Evolutionary conservation across 352 stramenopile genomes (phyloP).

Genomic region (Globisporangium cederbergense): DNA sequence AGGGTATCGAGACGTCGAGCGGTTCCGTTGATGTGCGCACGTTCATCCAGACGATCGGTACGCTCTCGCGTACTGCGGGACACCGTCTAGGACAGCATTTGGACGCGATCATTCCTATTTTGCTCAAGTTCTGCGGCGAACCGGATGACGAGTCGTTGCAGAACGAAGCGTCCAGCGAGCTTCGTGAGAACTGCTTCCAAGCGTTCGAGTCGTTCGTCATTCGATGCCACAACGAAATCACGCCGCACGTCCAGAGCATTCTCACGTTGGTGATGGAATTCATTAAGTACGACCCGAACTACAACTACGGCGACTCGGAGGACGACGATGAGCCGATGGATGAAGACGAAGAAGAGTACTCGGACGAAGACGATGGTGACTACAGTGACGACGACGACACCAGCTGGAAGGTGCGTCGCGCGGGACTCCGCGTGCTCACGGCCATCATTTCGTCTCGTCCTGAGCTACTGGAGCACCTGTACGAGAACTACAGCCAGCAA

Average conservation of each 20-base stretch:
- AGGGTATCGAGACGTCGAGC: slow-evolving; percentile 81
- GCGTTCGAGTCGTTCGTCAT: slow-evolving; percentile 97
- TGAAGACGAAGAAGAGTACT: slow-evolving; percentile 81
- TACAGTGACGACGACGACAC: slow-evolving; percentile 94
- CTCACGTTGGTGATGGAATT: slow-evolving; percentile 89
- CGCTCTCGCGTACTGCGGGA: slow-evolving; percentile 94
- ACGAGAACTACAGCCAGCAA: slow-evolving; percentile 75
- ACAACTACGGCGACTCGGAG: slow-evolving; percentile 95
- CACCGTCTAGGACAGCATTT: slow-evolving; percentile 95
- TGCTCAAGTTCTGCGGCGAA: slow-evolving; percentile 93
- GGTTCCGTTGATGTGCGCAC: slow-evolving; percentile 84
- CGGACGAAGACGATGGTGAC: slow-evolving; percentile 79
- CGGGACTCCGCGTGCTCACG: slow-evolving; percentile 90
- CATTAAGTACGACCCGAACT: slow-evolving; percentile 98
- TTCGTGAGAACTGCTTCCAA: slow-evolving; percentile 98
- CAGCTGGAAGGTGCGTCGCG: slow-evolving; percentile 96
- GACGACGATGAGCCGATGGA: slow-evolving; percentile 88
- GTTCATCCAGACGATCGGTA: slow-evolving; percentile 97
- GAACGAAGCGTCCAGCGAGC: slow-evolving; percentile 92
- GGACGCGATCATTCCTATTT: slow-evolving; percentile 94
- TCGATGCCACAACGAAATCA: slow-evolving; percentile 95
- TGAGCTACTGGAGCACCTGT: slow-evolving; percentile 84
- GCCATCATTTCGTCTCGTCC: slow-evolving; percentile 89
- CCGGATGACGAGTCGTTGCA: slow-evolving; percentile 91
- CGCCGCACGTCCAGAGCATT: slow-evolving; percentile 92